Evolutionary conservation across 345 rosid species (phyloP).

Genomic region (Arabidopsis suecica): DNA sequence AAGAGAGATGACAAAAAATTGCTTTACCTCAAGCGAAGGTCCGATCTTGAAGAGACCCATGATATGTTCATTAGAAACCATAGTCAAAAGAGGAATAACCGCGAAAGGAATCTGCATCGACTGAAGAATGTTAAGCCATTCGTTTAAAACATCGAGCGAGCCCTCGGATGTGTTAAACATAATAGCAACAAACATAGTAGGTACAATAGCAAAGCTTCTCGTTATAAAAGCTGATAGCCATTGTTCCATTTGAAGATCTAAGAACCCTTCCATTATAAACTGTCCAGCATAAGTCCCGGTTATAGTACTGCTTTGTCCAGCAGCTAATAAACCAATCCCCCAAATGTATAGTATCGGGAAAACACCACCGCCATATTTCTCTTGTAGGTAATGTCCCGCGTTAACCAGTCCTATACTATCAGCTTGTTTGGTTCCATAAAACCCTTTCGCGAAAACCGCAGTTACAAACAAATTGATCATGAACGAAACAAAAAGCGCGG

Average conservation of each 20-base stretch:
- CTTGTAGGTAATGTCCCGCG: slow-evolving; percentile 82
- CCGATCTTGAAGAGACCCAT: slow-evolving; percentile 87
- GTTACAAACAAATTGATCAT: slow-evolving; percentile 89
- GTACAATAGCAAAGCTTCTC: slow-evolving; percentile 85
- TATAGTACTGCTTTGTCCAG: slow-evolving; percentile 95
- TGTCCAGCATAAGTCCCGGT: slow-evolving; percentile 98
- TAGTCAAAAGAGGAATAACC: slow-evolving; percentile 84
- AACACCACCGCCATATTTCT: slow-evolving; percentile 82
- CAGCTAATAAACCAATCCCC: slow-evolving; percentile 94
- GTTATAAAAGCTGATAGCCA: slow-evolving; percentile 90
- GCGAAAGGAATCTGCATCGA: slow-evolving; percentile 97
- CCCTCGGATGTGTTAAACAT: slow-evolving; percentile 76
- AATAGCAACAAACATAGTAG: slow-evolving; percentile 80
- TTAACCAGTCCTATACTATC: slow-evolving; percentile 75
- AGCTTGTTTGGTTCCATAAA: slow-evolving; percentile 77
- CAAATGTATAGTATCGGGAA: slow-evolving; percentile 88
- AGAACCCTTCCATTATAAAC: slow-evolving; percentile 96
- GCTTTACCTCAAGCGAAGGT: slow-evolving; percentile 69
- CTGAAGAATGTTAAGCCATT: slow-evolving; percentile 94
- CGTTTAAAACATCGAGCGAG: slow-evolving; percentile 81
- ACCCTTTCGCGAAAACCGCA: slow-evolving; percentile 90
- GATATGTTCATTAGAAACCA: slow-evolving; percentile 81
- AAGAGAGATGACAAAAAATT: neutral
- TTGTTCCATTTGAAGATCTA: slow-evolving; percentile 82
- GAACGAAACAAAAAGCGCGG: slow-evolving; percentile 72